Evolutionary conservation across 306 rosid species (phyloP).

Genomic region (Rosa lucieae): DNA sequence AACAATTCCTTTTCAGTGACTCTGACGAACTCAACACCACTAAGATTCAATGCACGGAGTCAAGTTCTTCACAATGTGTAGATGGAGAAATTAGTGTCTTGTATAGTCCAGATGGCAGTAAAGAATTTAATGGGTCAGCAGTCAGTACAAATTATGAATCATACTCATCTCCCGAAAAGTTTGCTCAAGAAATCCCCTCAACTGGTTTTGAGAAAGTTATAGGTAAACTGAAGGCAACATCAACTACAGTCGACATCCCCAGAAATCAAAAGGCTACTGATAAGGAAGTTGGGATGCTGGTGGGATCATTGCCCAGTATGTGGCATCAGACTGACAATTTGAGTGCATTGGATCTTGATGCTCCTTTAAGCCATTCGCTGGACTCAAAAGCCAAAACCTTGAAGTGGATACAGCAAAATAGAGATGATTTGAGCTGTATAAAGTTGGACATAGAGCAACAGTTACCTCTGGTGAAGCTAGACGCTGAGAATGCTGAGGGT

Average conservation of each 20-base stretch:
- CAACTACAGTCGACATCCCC: slow-evolving; percentile 51
- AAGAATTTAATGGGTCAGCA: slow-evolving; percentile 29
- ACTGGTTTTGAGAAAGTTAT: slow-evolving; percentile 28
- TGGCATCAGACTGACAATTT: slow-evolving; percentile 27
- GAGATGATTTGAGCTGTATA: slow-evolving; percentile 35
- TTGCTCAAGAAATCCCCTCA: slow-evolving; percentile 17
- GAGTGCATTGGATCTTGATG: slow-evolving; percentile 26
- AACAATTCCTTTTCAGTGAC: slow-evolving; percentile 57
- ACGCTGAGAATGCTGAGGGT: slow-evolving; percentile 29
- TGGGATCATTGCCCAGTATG: slow-evolving; percentile 68
- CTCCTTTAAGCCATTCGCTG: slow-evolving; percentile 56
- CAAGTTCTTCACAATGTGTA: slow-evolving; percentile 30
- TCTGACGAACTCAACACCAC: slow-evolving; percentile 44
- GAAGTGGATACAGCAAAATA: slow-evolving; percentile 30
- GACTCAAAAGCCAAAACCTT: slow-evolving; percentile 47
- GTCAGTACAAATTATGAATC: slow-evolving; percentile 23
- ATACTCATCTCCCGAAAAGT: slow-evolving; percentile 30
- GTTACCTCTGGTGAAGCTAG: slow-evolving; percentile 31
- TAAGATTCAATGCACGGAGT: slow-evolving; percentile 29
- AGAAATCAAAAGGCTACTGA: slow-evolving; percentile 29
- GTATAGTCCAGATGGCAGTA: slow-evolving; percentile 31
- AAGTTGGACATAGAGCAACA: slow-evolving; percentile 40
- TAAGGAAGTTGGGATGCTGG: slow-evolving; percentile 38
- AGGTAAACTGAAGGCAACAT: slow-evolving; percentile 29
- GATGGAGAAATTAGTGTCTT: slow-evolving; percentile 36